phyloP scores from a whole-genome alignment of 805 yeast species.

The Ogataea methylovora region DNA sequence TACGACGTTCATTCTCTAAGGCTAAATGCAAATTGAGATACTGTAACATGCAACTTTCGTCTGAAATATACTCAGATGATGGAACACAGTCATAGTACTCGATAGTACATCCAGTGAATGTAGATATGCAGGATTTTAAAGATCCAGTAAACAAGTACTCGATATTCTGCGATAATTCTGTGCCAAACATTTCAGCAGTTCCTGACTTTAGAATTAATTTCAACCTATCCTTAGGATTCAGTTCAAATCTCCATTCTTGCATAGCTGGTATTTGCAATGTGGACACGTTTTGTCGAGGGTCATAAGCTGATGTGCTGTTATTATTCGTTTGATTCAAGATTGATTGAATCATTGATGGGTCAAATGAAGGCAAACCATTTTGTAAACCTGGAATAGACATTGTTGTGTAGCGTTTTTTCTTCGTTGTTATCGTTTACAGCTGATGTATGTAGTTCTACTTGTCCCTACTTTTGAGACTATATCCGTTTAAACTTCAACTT shows the following conservation, averaged over 20 bases:
- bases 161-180: conserved; percentile 73
- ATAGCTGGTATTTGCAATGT: conserved; percentile 18
- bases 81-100: conserved; percentile 39
- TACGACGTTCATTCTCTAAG: conserved; percentile 46
- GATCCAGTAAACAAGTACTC: conserved; percentile 50
- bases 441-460: no score
- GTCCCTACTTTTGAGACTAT: no score
- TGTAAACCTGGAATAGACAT: neutral
- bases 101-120: conserved; percentile 61
- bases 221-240: conserved; percentile 38
- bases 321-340: conserved; percentile 10
- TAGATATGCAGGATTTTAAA: conserved; percentile 44
- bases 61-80: conserved; percentile 55
- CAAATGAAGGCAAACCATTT: neutral
- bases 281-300: conserved; percentile 1
- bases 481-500: no score
- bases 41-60: conserved; percentile 59
- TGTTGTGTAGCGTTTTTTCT: no score
- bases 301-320: neutral
- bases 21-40: conserved; percentile 70
- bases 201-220: conserved; percentile 54
- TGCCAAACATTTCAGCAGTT: conserved; percentile 84
- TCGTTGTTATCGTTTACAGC: no score
- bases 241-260: conserved; percentile 75
- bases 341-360: conserved; percentile 16